Evolutionary conservation across 1,139 yeast species (phyloP).

Genomic region (Suhomyces guaymorum): DNA sequence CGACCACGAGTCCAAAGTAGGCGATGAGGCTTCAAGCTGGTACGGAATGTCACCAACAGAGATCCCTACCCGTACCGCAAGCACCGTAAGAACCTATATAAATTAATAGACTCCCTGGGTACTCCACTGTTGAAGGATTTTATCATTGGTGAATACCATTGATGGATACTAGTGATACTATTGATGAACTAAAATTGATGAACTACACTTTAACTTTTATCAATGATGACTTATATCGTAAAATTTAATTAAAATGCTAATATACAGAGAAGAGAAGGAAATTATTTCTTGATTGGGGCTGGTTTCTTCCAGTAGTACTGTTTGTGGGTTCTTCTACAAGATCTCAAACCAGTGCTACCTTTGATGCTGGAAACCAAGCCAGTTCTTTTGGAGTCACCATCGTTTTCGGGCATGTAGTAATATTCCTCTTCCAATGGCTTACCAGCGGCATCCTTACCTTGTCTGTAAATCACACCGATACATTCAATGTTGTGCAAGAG

Average conservation of each 20-base stretch:
- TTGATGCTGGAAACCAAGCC: slow-evolving; percentile 71
- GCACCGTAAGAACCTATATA: slow-evolving; percentile 5
- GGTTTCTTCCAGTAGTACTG: slow-evolving; percentile 89
- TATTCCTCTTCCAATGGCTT: slow-evolving; percentile 91
- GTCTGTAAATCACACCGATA: slow-evolving; percentile 81
- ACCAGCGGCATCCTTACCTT: slow-evolving; percentile 96
- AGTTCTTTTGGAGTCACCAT: slow-evolving; percentile 68
- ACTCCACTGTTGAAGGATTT: too few species aligned
- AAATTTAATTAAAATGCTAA: slow-evolving; percentile 6
- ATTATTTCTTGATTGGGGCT: slow-evolving; percentile 44
- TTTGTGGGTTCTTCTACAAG: slow-evolving; percentile 91
- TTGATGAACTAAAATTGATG: too few species aligned
- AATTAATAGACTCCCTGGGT: too few species aligned
- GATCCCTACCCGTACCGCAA: slow-evolving; percentile 7
- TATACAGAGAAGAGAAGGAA: slow-evolving; percentile 10
- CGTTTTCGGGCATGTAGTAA: slow-evolving; percentile 84
- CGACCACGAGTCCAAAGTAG: not conserved
- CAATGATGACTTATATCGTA: not conserved
- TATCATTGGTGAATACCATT: too few species aligned
- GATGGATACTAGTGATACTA: too few species aligned
- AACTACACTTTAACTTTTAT: too few species aligned
- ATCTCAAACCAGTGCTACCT: slow-evolving; percentile 79
- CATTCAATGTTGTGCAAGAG: slow-evolving; percentile 53
- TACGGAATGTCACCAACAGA: slow-evolving; percentile 5
- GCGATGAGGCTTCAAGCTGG: slow-evolving; percentile 8